phyloP scores from a whole-genome alignment of 176 grass and related monocot genomes.

The Poa pratensis region DNA sequence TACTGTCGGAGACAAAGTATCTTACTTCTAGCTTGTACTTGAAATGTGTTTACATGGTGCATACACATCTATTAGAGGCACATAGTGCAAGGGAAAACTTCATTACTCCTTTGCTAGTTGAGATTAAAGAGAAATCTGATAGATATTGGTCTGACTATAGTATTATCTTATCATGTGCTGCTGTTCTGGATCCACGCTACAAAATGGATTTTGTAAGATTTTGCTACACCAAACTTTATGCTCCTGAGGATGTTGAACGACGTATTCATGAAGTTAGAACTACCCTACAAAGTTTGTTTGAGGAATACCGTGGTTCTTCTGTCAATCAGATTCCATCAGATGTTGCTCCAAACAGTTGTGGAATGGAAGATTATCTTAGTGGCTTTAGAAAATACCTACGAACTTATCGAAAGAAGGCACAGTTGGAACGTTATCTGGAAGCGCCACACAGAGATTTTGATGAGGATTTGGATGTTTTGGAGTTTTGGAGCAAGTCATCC shows the following conservation, averaged over 20 bases:
- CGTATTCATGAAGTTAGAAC: background rate
- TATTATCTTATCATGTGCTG: background rate
- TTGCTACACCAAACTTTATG: background rate
- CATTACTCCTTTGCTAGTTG: background rate
- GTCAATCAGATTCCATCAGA: background rate
- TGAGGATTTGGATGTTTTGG: slow-evolving; percentile 1
- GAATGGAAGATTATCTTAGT: background rate
- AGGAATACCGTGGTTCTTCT: background rate
- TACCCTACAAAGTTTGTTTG: background rate
- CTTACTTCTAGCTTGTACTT: background rate
- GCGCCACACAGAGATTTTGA: background rate
- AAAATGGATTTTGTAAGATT: background rate
- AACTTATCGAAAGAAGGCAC: background rate
- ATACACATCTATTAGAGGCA: background rate
- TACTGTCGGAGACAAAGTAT: background rate
- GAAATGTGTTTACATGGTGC: slow-evolving; percentile 2
- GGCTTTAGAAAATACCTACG: background rate
- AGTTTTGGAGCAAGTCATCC: background rate
- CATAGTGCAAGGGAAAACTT: background rate
- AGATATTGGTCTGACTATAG: slow-evolving; percentile 7
- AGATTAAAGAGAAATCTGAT: background rate
- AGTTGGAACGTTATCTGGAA: background rate
- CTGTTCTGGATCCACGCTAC: background rate
- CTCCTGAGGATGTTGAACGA: background rate
- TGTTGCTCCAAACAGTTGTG: background rate